Conservation (phyloP, 257 asterid species). For the Verbascum thapsus region DNA sequence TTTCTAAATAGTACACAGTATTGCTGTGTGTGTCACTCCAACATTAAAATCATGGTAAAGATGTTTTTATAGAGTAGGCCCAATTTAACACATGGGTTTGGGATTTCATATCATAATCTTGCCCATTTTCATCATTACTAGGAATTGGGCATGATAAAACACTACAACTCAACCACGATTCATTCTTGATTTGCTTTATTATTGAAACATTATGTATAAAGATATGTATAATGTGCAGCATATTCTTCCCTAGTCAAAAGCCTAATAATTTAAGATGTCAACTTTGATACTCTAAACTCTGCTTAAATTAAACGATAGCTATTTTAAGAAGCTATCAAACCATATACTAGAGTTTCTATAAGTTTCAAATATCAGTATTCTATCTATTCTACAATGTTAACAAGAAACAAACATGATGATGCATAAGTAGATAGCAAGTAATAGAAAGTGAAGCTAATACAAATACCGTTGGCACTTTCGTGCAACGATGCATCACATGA, state of each 20-base stretch:
- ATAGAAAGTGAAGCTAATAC: too few species aligned
- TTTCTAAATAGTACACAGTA: constrained; percentile 14
- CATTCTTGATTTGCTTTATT: constrained; percentile 40
- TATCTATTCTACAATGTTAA: too few species aligned
- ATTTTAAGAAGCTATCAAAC: too few species aligned
- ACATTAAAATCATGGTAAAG: constrained; percentile 30
- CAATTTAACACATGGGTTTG: constrained; percentile 57
- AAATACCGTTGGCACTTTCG: too few species aligned
- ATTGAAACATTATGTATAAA: constrained; percentile 38
- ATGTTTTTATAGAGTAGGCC: constrained; percentile 43
- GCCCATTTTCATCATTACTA: constrained; percentile 44
- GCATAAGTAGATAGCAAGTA: too few species aligned
- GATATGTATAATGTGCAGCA: background rate
- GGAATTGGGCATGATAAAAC: constrained; percentile 35
- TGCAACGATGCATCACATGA: too few species aligned
- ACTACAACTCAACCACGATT: constrained; percentile 38
- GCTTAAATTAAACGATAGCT: too few species aligned
- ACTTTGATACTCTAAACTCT: too few species aligned
- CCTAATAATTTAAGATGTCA: too few species aligned
- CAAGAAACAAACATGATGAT: too few species aligned
- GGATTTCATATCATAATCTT: constrained; percentile 24
- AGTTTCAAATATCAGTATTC: too few species aligned
- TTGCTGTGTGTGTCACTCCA: constrained; percentile 31
- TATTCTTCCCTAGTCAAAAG: constrained; percentile 13
- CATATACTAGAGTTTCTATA: too few species aligned